Percentiles rank a stretch among this genome's conserved stretches.
Conservation (phyloP, 208 protist genomes). For the Kentomonas sorsogonicus region DNA sequence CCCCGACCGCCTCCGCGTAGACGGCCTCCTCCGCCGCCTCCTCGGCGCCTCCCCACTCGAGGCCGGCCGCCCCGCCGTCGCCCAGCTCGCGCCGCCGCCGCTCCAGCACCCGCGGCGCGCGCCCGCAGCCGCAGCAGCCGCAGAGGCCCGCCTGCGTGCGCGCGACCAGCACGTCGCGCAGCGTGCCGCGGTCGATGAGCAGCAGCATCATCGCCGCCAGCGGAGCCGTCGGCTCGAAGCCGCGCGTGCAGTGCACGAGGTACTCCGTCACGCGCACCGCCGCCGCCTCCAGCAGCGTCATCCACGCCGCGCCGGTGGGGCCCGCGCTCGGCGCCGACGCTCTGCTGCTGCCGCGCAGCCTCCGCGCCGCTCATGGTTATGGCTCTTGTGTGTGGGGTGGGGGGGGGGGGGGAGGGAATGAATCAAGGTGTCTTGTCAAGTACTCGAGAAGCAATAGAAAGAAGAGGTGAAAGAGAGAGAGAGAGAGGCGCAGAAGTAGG, state of each 20-base stretch:
- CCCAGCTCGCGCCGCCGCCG: neutral
- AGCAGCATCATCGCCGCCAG: conserved; percentile 47
- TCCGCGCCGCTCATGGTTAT: too few species aligned
- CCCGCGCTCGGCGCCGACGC: neutral
- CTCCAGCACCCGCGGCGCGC: conserved; percentile 28
- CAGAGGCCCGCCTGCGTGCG: conserved; percentile 58
- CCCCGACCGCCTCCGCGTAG: neutral
- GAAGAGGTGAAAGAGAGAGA: too few species aligned
- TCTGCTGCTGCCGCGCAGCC: too few species aligned
- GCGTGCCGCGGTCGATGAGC: conserved; percentile 41
- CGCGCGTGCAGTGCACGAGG: conserved; percentile 29
- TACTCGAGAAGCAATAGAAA: too few species aligned
- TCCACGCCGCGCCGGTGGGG: conserved; percentile 31
- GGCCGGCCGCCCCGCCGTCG: neutral
- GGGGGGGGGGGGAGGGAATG: too few species aligned
- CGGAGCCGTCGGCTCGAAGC: conserved; percentile 30
- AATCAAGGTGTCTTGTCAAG: too few species aligned
- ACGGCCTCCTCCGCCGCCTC: neutral
- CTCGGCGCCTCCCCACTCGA: conserved; percentile 10
- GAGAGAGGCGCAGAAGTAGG: too few species aligned
- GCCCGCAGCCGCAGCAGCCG: conserved; percentile 53
- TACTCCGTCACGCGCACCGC: conserved; percentile 42
- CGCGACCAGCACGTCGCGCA: conserved; percentile 63
- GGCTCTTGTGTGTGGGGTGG: too few species aligned
- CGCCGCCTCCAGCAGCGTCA: conserved; percentile 61